Evolutionary conservation across 2,329 filamentous ascomycete genomes (phyloP).

Genomic region (Paracamarosporium sp.): DNA sequence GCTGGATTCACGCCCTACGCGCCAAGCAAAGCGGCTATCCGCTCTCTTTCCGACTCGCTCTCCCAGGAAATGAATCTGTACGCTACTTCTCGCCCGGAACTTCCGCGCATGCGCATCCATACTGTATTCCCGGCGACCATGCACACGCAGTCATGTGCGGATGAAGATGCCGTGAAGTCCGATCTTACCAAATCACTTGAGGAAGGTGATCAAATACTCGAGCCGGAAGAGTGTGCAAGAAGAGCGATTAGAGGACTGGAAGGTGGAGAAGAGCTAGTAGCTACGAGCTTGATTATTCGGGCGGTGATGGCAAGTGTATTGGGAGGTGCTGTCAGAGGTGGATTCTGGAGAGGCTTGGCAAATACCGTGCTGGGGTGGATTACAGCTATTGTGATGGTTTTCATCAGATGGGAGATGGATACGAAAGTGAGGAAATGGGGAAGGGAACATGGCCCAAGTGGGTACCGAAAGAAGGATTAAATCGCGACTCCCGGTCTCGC

Average conservation of each 20-base stretch:
- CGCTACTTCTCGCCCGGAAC: conserved; percentile 31
- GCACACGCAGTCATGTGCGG: conserved; percentile 23
- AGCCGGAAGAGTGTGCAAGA: conserved; percentile 22
- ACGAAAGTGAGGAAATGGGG: conserved; percentile 17
- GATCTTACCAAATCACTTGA: conserved; percentile 49
- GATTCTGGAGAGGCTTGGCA: conserved; percentile 15
- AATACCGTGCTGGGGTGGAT: conserved; percentile 16
- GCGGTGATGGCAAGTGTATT: conserved; percentile 19
- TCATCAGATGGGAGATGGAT: conserved; percentile 20
- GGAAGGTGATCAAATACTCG: conserved; percentile 43
- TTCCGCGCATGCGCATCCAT: conserved; percentile 24
- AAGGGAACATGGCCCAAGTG: conserved; percentile 14
- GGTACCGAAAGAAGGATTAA: conserved; percentile 10
- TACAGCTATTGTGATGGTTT: conserved; percentile 12
- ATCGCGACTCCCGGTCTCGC: no score
- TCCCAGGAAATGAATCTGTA: conserved; percentile 42
- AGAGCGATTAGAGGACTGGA: conserved; percentile 33
- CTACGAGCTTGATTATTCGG: conserved; percentile 24
- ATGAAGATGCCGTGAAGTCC: conserved; percentile 48
- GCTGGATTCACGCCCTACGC: conserved; percentile 17
- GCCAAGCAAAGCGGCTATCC: conserved; percentile 18
- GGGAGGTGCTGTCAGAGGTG: conserved; percentile 12
- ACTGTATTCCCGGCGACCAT: conserved; percentile 22
- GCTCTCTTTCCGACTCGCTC: conserved; percentile 19
- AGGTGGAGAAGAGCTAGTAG: conserved; percentile 33